phyloP scores from a whole-genome alignment of 179 eudicot species.

The Carnegiea gigantea region DNA sequence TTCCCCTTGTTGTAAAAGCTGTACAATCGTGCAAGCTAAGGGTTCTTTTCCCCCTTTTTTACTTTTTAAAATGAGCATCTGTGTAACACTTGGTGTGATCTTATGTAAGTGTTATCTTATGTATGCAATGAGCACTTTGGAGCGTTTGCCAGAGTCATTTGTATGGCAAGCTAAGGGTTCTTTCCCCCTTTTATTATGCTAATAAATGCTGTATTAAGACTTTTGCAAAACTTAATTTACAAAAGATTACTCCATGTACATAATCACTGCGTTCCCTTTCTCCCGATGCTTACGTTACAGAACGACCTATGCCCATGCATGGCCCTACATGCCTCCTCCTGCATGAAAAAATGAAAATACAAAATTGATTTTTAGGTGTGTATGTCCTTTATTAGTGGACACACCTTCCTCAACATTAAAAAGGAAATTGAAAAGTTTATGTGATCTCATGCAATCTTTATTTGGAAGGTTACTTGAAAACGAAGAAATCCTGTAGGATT shows the following conservation, averaged over 20 bases:
- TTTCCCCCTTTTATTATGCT: background rate
- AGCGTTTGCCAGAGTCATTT: background rate
- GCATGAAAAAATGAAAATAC: too few species aligned
- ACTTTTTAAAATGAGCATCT: background rate
- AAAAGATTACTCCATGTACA: too few species aligned
- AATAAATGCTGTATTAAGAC: background rate
- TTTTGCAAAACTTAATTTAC: background rate
- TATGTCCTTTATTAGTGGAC: too few species aligned
- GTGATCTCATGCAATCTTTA: background rate
- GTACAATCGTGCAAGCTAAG: background rate
- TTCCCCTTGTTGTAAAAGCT: too few species aligned
- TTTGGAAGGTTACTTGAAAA: background rate
- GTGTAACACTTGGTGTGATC: background rate
- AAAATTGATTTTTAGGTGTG: too few species aligned
- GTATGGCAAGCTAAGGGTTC: background rate
- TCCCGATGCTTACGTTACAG: too few species aligned
- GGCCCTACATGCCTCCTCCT: too few species aligned
- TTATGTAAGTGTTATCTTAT: background rate
- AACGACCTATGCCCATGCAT: too few species aligned
- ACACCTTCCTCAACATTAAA: too few species aligned
- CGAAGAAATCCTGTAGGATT: background rate
- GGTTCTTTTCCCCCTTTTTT: background rate
- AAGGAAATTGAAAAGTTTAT: too few species aligned
- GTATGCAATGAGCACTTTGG: background rate
- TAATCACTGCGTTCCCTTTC: too few species aligned